These are phyloP conservation scores for Trebouxia sp. DNA, from an alignment of 139 green algal genomes.

Conservation along the genomic window DNA sequence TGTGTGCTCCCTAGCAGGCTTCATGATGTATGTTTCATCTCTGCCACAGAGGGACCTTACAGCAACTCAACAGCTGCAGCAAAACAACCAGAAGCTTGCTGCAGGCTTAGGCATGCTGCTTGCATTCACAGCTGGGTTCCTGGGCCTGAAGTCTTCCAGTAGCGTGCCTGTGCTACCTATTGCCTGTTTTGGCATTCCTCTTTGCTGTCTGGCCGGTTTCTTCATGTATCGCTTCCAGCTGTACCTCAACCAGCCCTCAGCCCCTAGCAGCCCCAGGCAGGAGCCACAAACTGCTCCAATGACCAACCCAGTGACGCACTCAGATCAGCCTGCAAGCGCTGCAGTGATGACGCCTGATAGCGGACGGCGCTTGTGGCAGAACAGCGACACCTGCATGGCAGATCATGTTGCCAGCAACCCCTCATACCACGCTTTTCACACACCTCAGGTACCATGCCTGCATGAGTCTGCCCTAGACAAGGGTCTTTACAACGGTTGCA, in stretches of 20 bases:
- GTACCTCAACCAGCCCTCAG: neutral
- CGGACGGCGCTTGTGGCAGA: neutral
- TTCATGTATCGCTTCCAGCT: slow-evolving; percentile 8
- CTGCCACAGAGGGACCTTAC: neutral
- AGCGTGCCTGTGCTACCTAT: neutral
- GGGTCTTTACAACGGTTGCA: too few relatives aligned
- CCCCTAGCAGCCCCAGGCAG: neutral
- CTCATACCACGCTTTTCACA: too few relatives aligned
- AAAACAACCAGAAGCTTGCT: slow-evolving; percentile 9
- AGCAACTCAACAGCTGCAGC: neutral
- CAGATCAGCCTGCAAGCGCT: neutral
- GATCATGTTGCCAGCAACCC: neutral
- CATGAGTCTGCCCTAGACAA: too few relatives aligned
- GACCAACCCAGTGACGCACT: neutral
- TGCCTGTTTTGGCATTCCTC: neutral
- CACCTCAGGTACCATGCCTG: too few relatives aligned
- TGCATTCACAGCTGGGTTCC: slow-evolving; percentile 3
- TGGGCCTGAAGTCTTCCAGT: neutral
- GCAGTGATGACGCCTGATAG: neutral
- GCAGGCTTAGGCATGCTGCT: slow-evolving; percentile 13
- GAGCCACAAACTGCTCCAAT: too few relatives aligned
- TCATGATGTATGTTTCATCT: slow-evolving; percentile 16
- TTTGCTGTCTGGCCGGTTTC: slow-evolving; percentile 5
- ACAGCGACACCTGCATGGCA: neutral
- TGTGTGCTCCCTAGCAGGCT: neutral